Conservation (phyloP, 2,329 filamentous ascomycete species). For the Talaromyces sp. region DNA sequence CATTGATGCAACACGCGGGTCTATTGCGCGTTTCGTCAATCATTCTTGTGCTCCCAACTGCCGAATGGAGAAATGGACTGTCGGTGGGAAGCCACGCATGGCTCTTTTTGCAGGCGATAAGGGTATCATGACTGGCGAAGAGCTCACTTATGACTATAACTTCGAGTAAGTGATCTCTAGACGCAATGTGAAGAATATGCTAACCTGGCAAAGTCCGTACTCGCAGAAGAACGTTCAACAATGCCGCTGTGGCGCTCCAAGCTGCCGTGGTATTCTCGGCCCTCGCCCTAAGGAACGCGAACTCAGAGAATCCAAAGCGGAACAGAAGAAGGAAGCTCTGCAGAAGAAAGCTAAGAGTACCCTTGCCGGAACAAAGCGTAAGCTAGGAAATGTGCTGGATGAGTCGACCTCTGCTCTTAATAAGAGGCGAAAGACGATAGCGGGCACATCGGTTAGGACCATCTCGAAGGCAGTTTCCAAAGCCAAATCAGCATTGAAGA, state of each 20-base stretch:
- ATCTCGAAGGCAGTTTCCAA: conserved; percentile 22
- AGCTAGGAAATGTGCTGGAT: conserved; percentile 24
- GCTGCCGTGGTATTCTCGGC: conserved; percentile 59
- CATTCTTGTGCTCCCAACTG: conserved; percentile 97
- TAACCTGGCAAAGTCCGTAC: conserved; percentile 42
- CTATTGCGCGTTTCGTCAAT: conserved; percentile 95
- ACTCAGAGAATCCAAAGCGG: conserved; percentile 25
- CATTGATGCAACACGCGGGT: conserved; percentile 92
- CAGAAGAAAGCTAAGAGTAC: conserved; percentile 16
- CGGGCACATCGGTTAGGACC: conserved; percentile 29
- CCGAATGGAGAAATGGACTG: conserved; percentile 96
- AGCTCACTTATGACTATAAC: conserved; percentile 90
- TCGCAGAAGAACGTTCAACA: conserved; percentile 59
- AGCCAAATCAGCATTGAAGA: conserved; percentile 18
- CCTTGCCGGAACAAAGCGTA: conserved; percentile 30
- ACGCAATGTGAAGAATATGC: conserved; percentile 13
- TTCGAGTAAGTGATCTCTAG: conserved; percentile 52
- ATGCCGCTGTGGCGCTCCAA: conserved; percentile 57
- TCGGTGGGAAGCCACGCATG: conserved; percentile 90
- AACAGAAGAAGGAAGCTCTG: conserved; percentile 20
- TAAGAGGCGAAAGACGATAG: conserved; percentile 29
- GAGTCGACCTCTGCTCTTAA: conserved; percentile 26
- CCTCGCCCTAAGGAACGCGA: conserved; percentile 46
- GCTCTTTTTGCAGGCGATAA: conserved; percentile 87
- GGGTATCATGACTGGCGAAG: conserved; percentile 89